phyloP scores from a whole-genome alignment of 2,329 filamentous ascomycete species.

The Monilinia fructicola region DNA sequence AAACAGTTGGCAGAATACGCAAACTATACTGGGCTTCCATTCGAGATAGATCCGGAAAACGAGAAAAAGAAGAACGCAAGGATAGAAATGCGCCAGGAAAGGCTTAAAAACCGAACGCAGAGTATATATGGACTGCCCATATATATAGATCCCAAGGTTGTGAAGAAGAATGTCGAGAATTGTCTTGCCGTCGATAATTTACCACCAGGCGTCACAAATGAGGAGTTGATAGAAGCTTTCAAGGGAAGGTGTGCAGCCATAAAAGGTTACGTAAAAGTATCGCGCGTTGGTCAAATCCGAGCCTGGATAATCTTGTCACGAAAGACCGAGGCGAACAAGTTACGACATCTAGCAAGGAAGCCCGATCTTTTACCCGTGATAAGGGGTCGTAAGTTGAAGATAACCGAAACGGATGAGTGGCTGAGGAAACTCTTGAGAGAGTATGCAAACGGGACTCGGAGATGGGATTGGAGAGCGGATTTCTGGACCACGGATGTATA shows the following conservation, averaged over 20 bases:
- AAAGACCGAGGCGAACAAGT: constrained; percentile 3
- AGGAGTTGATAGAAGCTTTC: constrained; percentile 15
- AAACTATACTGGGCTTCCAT: constrained; percentile 1
- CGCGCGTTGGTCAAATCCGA: accelerated
- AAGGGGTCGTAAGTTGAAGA: not conserved
- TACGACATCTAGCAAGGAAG: not conserved
- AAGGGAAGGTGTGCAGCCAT: constrained; percentile 5
- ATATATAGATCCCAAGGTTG: not conserved
- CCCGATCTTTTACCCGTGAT: not conserved
- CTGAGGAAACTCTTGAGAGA: not conserved
- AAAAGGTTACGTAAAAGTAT: not conserved
- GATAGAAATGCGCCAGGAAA: constrained; percentile 1
- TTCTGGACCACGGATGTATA: constrained; percentile 23
- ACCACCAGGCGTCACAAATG: not conserved
- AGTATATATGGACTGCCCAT: constrained; percentile 17
- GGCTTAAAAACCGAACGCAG: not conserved
- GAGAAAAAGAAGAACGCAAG: constrained; percentile 1
- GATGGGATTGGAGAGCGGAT: constrained; percentile 15
- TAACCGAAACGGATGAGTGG: not conserved
- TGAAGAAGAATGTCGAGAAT: constrained; percentile 13
- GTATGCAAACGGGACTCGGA: not conserved
- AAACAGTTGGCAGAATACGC: not conserved
- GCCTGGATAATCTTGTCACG: constrained; percentile 1
- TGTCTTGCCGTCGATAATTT: not conserved
- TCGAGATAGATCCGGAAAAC: constrained; percentile 2